phyloP scores from a whole-genome alignment of 345 rosid genomes.

The Eutrema japonicum region DNA sequence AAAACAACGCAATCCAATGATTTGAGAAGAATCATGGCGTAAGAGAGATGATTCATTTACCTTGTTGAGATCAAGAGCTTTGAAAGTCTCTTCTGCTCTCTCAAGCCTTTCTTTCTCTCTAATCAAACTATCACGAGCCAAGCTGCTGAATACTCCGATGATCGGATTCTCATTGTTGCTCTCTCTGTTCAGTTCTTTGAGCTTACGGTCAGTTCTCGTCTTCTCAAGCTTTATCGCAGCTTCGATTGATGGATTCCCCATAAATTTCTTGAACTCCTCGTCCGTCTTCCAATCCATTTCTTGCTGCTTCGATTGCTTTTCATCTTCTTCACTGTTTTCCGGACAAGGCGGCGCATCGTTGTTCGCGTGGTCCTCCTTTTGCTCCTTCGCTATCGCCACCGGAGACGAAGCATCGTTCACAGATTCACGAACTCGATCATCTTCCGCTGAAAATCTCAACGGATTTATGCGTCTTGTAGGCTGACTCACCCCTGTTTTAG shows the following conservation, averaged over 20 bases:
- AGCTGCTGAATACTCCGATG: slow-evolving; percentile 56
- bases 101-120: slow-evolving; percentile 84
- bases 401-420: slow-evolving; percentile 44
- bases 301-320: slow-evolving; percentile 60
- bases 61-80: slow-evolving; percentile 94
- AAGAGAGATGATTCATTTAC: slow-evolving; percentile 37
- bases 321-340: slow-evolving; percentile 41
- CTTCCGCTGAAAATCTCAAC: slow-evolving; percentile 48
- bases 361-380: slow-evolving; percentile 25
- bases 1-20: slow-evolving; percentile 6
- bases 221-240: slow-evolving; percentile 96
- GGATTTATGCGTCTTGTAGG: slow-evolving; percentile 26
- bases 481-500: not conserved
- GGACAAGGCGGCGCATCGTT: slow-evolving; percentile 33
- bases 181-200: slow-evolving; percentile 75
- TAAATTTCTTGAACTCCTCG: slow-evolving; percentile 93
- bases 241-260: slow-evolving; percentile 96
- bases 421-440: slow-evolving; percentile 51
- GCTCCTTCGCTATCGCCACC: slow-evolving; percentile 53
- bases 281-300: slow-evolving; percentile 92
- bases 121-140: slow-evolving; percentile 64
- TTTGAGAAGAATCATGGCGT: slow-evolving; percentile 11
- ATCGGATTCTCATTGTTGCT: slow-evolving; percentile 56
- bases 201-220: slow-evolving; percentile 89
- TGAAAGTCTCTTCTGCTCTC: slow-evolving; percentile 80